Percentiles rank a stretch among this genome's conserved stretches.
Evolutionary conservation across 371 early-diverging fungal genomes (phyloP).

Genomic region (Syncephalastrum racemosum): DNA sequence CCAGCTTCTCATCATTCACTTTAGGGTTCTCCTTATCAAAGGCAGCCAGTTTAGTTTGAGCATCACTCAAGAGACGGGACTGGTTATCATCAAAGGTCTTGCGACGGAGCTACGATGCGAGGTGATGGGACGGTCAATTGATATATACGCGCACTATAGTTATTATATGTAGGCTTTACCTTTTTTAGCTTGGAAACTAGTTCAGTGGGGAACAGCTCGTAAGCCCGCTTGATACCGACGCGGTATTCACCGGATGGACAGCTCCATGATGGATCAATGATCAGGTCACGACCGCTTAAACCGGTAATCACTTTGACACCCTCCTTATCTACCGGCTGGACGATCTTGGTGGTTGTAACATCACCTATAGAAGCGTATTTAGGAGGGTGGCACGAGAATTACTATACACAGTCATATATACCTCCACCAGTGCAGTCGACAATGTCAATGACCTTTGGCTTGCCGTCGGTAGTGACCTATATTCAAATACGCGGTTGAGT

Average conservation of each 20-base stretch:
- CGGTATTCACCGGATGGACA: conserved; percentile 82
- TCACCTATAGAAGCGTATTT: conserved; percentile 53
- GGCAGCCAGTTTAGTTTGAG: conserved; percentile 56
- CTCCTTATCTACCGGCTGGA: conserved; percentile 50
- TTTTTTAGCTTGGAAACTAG: conserved; percentile 55
- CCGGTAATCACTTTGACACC: conserved; percentile 58
- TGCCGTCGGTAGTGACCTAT: conserved; percentile 83
- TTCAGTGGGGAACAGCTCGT: conserved; percentile 76
- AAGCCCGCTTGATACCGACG: conserved; percentile 79
- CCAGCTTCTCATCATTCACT: conserved; percentile 22
- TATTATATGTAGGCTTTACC: conserved; percentile 29
- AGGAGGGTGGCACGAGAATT: neutral
- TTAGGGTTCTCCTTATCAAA: conserved; percentile 43
- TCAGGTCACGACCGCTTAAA: conserved; percentile 76
- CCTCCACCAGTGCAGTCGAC: conserved; percentile 91
- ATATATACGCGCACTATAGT: neutral
- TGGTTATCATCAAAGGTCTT: conserved; percentile 66
- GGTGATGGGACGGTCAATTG: neutral
- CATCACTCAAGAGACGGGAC: conserved; percentile 60
- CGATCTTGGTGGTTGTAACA: conserved; percentile 62
- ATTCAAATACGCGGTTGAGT: conserved; percentile 8
- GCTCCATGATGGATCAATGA: conserved; percentile 67
- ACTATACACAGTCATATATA: conserved; percentile 3
- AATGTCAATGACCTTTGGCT: conserved; percentile 87
- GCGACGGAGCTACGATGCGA: conserved; percentile 59